phyloP scores from a whole-genome alignment of 345 rosid genomes.

The Melaleuca quinquenervia region DNA sequence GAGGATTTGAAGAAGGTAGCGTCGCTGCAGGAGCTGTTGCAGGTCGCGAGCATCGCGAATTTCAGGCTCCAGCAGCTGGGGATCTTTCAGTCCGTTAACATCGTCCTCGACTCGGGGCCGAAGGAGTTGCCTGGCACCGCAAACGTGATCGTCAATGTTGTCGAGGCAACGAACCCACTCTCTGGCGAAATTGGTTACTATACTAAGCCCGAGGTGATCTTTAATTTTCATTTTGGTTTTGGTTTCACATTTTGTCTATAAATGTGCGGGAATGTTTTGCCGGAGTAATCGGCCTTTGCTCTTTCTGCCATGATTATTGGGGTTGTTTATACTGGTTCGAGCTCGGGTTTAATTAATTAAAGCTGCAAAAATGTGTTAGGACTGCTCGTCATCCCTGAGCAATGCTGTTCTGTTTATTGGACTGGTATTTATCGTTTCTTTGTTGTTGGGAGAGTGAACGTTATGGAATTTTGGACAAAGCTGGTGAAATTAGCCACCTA shows the following conservation, averaged over 20 bases:
- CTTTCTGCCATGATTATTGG: neutral
- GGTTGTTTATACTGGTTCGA: neutral
- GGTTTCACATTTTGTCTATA: neutral
- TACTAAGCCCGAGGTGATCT: slow-evolving; percentile 56
- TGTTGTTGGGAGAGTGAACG: neutral
- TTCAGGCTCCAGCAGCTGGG: slow-evolving; percentile 57
- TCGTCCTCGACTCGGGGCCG: slow-evolving; percentile 83
- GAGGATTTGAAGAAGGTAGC: slow-evolving; percentile 43
- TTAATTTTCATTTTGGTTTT: neutral
- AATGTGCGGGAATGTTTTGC: neutral
- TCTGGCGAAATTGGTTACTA: slow-evolving; percentile 68
- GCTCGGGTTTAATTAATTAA: neutral
- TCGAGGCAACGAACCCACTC: slow-evolving; percentile 45
- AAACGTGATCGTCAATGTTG: slow-evolving; percentile 62
- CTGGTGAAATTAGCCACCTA: neutral
- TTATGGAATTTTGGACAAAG: neutral
- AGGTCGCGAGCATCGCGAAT: slow-evolving; percentile 49
- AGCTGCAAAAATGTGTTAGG: neutral
- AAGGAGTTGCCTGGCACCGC: slow-evolving; percentile 83
- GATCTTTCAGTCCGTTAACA: slow-evolving; percentile 68
- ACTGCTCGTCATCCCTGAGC: neutral
- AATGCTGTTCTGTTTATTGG: neutral
- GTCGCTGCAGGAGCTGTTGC: slow-evolving; percentile 66
- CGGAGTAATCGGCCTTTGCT: neutral
- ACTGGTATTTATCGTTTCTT: neutral